These are phyloP conservation scores for Ophiostoma pallidulum DNA, from an alignment of 2,329 filamentous ascomycete species.

Conservation along the genomic window DNA sequence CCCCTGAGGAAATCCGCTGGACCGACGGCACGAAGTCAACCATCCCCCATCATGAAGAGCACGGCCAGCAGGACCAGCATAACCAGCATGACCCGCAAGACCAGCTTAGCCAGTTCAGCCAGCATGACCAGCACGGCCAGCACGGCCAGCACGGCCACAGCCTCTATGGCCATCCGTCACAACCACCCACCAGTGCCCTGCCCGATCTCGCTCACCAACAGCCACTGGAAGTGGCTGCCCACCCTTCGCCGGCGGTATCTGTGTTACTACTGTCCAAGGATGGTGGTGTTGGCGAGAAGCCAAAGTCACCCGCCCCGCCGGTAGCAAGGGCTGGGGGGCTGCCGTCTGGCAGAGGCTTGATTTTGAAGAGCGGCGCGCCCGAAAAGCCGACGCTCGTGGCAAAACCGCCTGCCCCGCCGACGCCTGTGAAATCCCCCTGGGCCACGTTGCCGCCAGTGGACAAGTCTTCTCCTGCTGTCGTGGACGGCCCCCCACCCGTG, in stretches of 20 bases:
- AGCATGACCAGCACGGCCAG: constrained; percentile 42
- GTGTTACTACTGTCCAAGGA: constrained; percentile 17
- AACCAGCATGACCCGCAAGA: constrained; percentile 81
- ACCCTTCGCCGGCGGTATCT: neutral
- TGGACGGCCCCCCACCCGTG: constrained; percentile 39
- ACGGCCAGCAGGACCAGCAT: too few relatives aligned
- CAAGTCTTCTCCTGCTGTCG: constrained; percentile 59
- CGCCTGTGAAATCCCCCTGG: constrained; percentile 84
- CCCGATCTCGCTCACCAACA: neutral
- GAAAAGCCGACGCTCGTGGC: constrained; percentile 66
- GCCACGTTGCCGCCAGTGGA: constrained; percentile 77
- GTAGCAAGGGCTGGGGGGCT: constrained; percentile 35
- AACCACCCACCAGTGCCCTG: constrained; percentile 2
- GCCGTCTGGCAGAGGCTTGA: constrained; percentile 49
- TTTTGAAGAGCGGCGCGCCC: constrained; percentile 56
- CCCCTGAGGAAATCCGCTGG: constrained; percentile 77
- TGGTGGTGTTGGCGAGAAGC: constrained; percentile 30
- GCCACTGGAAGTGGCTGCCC: constrained; percentile 11
- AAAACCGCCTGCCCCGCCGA: constrained; percentile 57
- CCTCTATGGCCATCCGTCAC: too few relatives aligned
- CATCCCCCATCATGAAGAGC: constrained; percentile 53
- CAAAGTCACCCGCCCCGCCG: constrained; percentile 32
- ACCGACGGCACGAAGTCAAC: constrained; percentile 79
- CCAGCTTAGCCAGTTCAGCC: constrained; percentile 67
- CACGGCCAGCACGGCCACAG: too few relatives aligned